These are phyloP conservation scores for Stachybotrys chlorohalonatus DNA, from an alignment of 2,329 filamentous ascomycete genomes.

Conservation along the genomic window DNA sequence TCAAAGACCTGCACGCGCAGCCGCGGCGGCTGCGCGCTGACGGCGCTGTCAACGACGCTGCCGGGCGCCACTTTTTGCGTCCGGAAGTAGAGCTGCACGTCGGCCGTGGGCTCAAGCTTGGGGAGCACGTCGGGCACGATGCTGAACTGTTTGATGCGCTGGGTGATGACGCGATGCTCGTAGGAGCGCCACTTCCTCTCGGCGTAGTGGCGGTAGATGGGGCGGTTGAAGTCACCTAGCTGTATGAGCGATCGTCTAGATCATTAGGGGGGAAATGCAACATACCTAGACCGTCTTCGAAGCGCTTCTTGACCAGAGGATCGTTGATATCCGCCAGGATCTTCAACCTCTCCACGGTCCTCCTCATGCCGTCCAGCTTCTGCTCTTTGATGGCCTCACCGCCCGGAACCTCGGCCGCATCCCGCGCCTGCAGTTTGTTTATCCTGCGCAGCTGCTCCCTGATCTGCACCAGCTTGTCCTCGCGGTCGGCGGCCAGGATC, in stretches of 20 bases:
- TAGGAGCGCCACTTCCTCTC: conserved; percentile 81
- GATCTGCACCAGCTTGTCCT: conserved; percentile 72
- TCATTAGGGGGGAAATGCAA: background rate
- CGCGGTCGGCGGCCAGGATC: conserved; percentile 68
- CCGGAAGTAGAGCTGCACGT: conserved; percentile 76
- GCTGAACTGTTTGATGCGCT: conserved; percentile 79
- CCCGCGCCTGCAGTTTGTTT: conserved; percentile 51
- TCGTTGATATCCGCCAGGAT: conserved; percentile 92
- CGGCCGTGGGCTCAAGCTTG: conserved; percentile 65
- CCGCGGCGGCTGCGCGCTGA: conserved; percentile 65
- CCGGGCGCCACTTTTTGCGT: conserved; percentile 63
- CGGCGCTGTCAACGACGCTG: conserved; percentile 63
- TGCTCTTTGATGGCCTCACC: conserved; percentile 57
- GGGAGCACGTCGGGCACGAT: conserved; percentile 84
- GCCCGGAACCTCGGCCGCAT: conserved; percentile 47
- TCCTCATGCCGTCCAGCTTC: conserved; percentile 59
- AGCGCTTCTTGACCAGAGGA: conserved; percentile 83
- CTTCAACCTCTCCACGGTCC: conserved; percentile 70
- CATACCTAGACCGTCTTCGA: conserved; percentile 83
- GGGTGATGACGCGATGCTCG: conserved; percentile 67
- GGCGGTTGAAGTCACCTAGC: conserved; percentile 87
- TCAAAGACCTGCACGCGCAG: conserved; percentile 82
- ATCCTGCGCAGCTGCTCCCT: conserved; percentile 59
- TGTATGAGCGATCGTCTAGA: background rate
- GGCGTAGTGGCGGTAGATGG: conserved; percentile 87